Base-by-base conservation (phyloP, 164 flowering plant species). In the Houttuynia cordata region DNA sequence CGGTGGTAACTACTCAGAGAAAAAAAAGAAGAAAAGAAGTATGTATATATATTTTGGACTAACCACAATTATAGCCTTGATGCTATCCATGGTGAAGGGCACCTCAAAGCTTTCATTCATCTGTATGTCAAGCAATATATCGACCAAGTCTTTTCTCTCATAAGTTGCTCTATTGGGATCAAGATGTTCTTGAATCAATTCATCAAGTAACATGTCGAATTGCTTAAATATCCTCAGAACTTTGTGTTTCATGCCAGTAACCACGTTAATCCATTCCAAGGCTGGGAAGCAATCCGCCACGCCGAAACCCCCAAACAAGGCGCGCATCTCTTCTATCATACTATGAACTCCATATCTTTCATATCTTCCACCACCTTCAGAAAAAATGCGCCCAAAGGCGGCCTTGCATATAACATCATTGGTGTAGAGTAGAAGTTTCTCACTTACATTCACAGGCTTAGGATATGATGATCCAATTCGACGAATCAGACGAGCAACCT, bases 41-140 rank as follows among this genome's bases (percentile, higher is more conserved):
- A n/a, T n/a, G n/a, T n/a, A n/a, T n/a, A n/a, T n/a, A n/a, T n/a
- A n/a, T n/a, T n/a, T n/a, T n/a, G n/a, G n/a, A n/a, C n/a, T n/a
- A n/a, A 58, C 71, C 71, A 64, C 64, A 60, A 71, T 51, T 4
- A 71, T 56, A 53, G 60, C 70, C 52, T 71, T 67, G 34, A 71
- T 63, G 22, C 59, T 67, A 23, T 72, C 69, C 55, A 40, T 51
- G 7, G 66, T 68, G 69, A 72, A 52, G 3, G 59, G 25, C 40
- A 61, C 47, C 13, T 66, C 42, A 41, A 24, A 13, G 9, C 24
- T 45, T 15, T 13, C 12, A 54, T 65, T 62, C 54, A 37, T 64
- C 6, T 58, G 56, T 24, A 67, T 14, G 15, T 30, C 53, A 24
- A 71, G 45, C 57, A 67, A 23, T 13, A 62, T 58, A 41, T 71